These are phyloP conservation scores for Colletotrichum phormii DNA, from an alignment of 2,329 filamentous ascomycete species.

Conservation along the genomic window DNA sequence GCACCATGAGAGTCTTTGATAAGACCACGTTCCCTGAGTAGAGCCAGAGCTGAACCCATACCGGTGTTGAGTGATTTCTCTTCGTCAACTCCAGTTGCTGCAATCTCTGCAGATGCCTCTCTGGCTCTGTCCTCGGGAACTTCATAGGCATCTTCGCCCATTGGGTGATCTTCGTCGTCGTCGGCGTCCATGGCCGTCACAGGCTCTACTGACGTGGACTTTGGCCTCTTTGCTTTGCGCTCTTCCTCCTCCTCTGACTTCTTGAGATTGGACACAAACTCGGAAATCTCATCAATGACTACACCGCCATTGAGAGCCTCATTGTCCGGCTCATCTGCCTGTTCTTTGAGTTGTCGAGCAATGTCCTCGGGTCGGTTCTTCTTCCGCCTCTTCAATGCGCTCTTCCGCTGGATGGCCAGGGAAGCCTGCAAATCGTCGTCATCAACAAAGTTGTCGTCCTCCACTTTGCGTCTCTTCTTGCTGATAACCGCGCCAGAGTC, in stretches of 20 bases:
- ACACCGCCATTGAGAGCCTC: slow-evolving; percentile 69
- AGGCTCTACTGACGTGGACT: slow-evolving; percentile 49
- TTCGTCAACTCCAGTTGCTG: slow-evolving; percentile 81
- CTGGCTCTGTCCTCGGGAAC: slow-evolving; percentile 50
- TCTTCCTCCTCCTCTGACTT: slow-evolving; percentile 70
- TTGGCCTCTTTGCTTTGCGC: slow-evolving; percentile 62
- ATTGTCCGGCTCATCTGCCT: slow-evolving; percentile 65
- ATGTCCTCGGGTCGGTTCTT: slow-evolving; percentile 88
- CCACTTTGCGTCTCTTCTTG: slow-evolving; percentile 72
- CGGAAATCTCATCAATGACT: slow-evolving; percentile 94
- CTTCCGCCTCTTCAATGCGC: slow-evolving; percentile 92
- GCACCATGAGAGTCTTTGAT: slow-evolving; percentile 73
- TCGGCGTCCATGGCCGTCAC: slow-evolving; percentile 59
- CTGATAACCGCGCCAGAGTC: slow-evolving; percentile 65
- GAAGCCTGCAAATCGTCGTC: slow-evolving; percentile 93
- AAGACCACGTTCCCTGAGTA: slow-evolving; percentile 88
- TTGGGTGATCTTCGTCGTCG: slow-evolving; percentile 50
- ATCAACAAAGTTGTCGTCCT: slow-evolving; percentile 80
- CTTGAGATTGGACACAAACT: slow-evolving; percentile 90
- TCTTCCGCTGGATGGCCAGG: slow-evolving; percentile 83
- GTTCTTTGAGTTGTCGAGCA: slow-evolving; percentile 80
- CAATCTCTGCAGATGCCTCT: slow-evolving; percentile 62
- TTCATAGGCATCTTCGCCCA: slow-evolving; percentile 40
- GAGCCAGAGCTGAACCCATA: slow-evolving; percentile 82
- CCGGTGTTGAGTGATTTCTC: slow-evolving; percentile 84